phyloP scores from a whole-genome alignment of 1,284 basidiomycete genomes.

The Xerocomus nothofagi region DNA sequence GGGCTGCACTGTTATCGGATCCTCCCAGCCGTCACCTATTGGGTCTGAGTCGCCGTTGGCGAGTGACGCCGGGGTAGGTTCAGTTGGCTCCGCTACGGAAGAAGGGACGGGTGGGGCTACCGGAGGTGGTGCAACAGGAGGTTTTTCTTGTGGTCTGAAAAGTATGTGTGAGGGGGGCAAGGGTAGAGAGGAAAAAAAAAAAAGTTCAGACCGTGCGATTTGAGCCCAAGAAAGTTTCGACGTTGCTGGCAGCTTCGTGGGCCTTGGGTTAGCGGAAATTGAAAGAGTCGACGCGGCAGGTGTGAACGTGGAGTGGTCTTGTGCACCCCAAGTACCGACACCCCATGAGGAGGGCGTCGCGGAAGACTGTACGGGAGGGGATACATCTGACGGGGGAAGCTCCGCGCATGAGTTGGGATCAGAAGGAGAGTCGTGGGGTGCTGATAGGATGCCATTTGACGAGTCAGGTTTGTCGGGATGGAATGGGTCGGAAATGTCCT shows the following conservation, averaged over 20 bases:
- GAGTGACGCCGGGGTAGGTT: conserved; percentile 26
- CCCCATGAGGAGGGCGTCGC: conserved; percentile 27
- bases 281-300: conserved; percentile 25
- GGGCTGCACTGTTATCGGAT: conserved; percentile 69
- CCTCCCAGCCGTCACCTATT: conserved; percentile 58
- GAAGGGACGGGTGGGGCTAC: conserved; percentile 23
- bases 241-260: conserved; percentile 60
- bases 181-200: neutral
- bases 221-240: conserved; percentile 81
- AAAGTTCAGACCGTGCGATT: conserved; percentile 59
- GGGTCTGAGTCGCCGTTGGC: conserved; percentile 40
- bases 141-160: conserved; percentile 32
- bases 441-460: conserved; percentile 15
- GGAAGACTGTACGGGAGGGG: conserved; percentile 7
- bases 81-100: conserved; percentile 31
- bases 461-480: conserved; percentile 21
- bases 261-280: conserved; percentile 30
- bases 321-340: conserved; percentile 26
- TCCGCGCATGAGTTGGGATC: conserved; percentile 15
- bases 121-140: conserved; percentile 22
- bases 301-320: conserved; percentile 26
- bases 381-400: conserved; percentile 9
- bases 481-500: conserved; percentile 20
- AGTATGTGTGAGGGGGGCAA: conserved; percentile 29
- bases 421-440: conserved; percentile 15